Evolutionary conservation across 768 basidiomycete species (phyloP).

Genomic region (Boletus subcaerulescens): DNA sequence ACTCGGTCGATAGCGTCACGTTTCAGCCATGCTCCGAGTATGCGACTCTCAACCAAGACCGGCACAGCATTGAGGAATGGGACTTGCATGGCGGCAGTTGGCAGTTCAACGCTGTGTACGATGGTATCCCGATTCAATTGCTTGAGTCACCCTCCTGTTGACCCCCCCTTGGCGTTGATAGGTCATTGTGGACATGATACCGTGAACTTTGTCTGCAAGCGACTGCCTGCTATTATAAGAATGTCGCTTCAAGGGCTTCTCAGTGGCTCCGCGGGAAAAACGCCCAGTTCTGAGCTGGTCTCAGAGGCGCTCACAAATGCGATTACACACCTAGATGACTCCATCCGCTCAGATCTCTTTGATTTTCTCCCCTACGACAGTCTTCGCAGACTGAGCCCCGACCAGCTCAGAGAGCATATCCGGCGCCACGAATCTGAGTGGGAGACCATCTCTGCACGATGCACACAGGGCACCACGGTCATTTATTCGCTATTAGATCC

Average conservation of each 20-base stretch:
- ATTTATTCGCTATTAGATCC: slow-evolving; percentile 33
- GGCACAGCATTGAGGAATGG: slow-evolving; percentile 41
- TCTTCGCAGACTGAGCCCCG: slow-evolving; percentile 36
- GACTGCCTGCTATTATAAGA: slow-evolving; percentile 41
- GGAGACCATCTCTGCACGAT: slow-evolving; percentile 32
- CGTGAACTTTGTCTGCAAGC: slow-evolving; percentile 41
- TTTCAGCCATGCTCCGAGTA: slow-evolving; percentile 43
- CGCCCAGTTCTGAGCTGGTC: slow-evolving; percentile 32
- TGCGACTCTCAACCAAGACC: slow-evolving; percentile 40
- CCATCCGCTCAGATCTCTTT: slow-evolving; percentile 43
- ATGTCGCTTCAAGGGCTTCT: slow-evolving; percentile 37
- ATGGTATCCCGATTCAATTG: slow-evolving; percentile 31
- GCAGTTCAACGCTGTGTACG: slow-evolving; percentile 46
- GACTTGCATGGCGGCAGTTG: slow-evolving; percentile 39
- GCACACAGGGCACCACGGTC: slow-evolving; percentile 34
- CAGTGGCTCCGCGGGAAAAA: slow-evolving; percentile 18
- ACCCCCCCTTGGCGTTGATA: slow-evolving; percentile 19
- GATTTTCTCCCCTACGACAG: slow-evolving; percentile 40
- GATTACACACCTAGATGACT: slow-evolving; percentile 40
- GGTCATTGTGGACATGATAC: slow-evolving; percentile 50
- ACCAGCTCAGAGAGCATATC: slow-evolving; percentile 40
- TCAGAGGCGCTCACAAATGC: slow-evolving; percentile 39
- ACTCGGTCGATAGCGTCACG: slow-evolving; percentile 37
- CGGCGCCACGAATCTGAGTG: slow-evolving; percentile 36
- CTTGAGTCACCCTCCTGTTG: slow-evolving; percentile 19